Base-by-base conservation (phyloP, 805 yeast genomes). In the Candida nonsorbophila region DNA sequence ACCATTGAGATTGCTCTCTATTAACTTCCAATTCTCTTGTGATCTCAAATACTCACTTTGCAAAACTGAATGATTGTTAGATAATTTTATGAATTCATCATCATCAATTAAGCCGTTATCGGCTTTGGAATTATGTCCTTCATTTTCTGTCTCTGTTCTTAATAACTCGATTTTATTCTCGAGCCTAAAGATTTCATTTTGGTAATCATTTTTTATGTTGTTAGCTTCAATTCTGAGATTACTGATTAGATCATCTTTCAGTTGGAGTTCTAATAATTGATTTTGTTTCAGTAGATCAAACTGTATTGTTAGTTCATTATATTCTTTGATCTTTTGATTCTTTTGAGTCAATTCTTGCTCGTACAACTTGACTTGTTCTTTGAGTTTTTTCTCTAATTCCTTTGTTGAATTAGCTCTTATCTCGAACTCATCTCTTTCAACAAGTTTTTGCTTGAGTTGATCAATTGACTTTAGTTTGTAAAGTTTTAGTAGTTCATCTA, bases 1-100 rank as follows among this genome's bases (percentile, higher is more conserved):
- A 27, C 45, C 49, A 34, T 72, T 70, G 35, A 86, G 63, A 3
- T 76, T 65, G 22, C 81, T 70, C 52, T 92, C 97, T 24, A 86
- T 77, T 12, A 77, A 61, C 33, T 81, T 79, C 94, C 95, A 85
- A 50, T 81, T 84, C 38, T 79, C 85, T 33, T 80, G 80, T 0
- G 90, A 82, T 10, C 78, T 69, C 6, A 83, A 71, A 40, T 84
- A 80, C 50, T 87, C 92, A 3, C 73, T 60, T 45, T 82, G 87
- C 13, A 84, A 47, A 10, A 69, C 57, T 24, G 70, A 74, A 40
- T 79, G 77, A 22, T 72, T 69, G 19, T 64, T 60, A 6, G 61
- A 41, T 15, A 71, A 38, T 39, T 64, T 69, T 17, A 63, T 50
- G 30, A 54, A 67, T 9, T 66, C 65, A n/a, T 58, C 64, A 27